Evolutionary conservation across 352 stramenopile genomes (phyloP), one percentile per base, ranked within the genome.

Genomic region (Phytophthora boehmeriae): DNA sequence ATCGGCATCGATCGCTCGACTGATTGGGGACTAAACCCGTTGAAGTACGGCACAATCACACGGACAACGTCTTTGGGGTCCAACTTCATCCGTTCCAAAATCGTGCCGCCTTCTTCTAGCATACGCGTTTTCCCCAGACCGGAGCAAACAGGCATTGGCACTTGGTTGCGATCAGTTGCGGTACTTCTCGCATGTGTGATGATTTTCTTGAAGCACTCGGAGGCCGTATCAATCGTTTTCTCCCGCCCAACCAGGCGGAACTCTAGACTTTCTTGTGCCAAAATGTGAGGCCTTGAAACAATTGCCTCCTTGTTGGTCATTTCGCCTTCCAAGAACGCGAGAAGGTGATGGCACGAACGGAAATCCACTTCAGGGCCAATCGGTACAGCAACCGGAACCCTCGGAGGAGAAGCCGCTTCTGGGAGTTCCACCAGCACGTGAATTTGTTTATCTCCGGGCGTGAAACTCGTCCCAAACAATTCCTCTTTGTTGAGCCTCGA

Each of bases 1-100:
- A 73, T 73, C 23, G 64, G 47, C 58, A 68, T 68, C 28, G 58
- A 68, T 46, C 16, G 9, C 41, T 72, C 58, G 0, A 68, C 42
- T 53, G 34, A 13, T 36, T 73, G 52, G 25, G 44, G 51, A 38
- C 14, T 47, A 43, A 44, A 59, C 34, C 30, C 43, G 50, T 66
- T 53, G 42, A 22, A 47, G 47, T 65, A 67, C 23, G 52, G 43
- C 19, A 72, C 64, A 51, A 68, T 60, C 42, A 63, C 52, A 47
- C 52, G 27, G 43, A 36, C 27, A 54, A 68, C 52, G 28, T 55
- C 49, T 3, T 55, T 34, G 41, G 25, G 38, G 30, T 70, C 41
- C 25, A 66, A 59, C 5, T 70, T 51, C 28, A 54, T 35, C 46
- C 38, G 5, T 45, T 56, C 30, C 38, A 64, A 49, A 51, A 70